phyloP scores from a whole-genome alignment of 2,329 filamentous ascomycete species.

The Monosporascus cannonballus region DNA sequence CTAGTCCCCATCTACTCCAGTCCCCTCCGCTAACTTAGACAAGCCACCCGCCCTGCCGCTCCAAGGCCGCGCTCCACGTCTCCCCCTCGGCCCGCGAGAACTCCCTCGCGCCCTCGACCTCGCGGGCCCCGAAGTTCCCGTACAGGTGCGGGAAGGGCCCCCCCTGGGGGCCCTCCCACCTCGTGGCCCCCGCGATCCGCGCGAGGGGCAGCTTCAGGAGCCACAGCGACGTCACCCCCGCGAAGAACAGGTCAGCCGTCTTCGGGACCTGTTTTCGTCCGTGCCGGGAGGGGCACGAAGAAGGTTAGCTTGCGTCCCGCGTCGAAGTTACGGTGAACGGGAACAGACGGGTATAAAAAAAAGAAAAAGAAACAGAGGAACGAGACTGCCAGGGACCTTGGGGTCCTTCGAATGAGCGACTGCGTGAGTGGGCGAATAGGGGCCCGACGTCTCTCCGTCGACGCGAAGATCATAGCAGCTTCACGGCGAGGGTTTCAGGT shows the following conservation, averaged over 20 bases:
- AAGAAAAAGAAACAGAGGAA: too few relatives aligned
- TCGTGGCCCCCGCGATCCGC: slow-evolving; percentile 36
- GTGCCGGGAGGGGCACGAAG: background rate
- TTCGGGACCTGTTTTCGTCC: slow-evolving; percentile 18
- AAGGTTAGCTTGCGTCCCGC: background rate
- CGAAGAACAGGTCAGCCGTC: slow-evolving; percentile 26
- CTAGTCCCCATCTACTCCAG: too few relatives aligned
- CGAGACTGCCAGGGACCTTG: too few relatives aligned
- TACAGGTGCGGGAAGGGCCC: slow-evolving; percentile 51
- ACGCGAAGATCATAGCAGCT: too few relatives aligned
- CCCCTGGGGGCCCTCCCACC: slow-evolving; percentile 47
- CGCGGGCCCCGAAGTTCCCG: slow-evolving; percentile 47
- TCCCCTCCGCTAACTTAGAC: slow-evolving; percentile 7
- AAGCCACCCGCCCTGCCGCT: slow-evolving; percentile 33
- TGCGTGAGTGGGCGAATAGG: background rate
- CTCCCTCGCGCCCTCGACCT: slow-evolving; percentile 41
- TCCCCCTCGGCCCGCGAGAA: slow-evolving; percentile 38
- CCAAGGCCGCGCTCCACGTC: slow-evolving; percentile 43
- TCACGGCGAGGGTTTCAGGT: background rate
- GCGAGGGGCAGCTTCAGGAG: slow-evolving; percentile 43
- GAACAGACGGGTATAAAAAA: background rate
- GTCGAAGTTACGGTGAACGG: background rate
- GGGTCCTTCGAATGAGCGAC: background rate
- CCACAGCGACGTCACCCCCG: slow-evolving; percentile 17
- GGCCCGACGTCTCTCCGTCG: too few relatives aligned